Evolutionary conservation across 352 stramenopile genomes (phyloP).

Genomic region (Phytophthora uliginosa): DNA sequence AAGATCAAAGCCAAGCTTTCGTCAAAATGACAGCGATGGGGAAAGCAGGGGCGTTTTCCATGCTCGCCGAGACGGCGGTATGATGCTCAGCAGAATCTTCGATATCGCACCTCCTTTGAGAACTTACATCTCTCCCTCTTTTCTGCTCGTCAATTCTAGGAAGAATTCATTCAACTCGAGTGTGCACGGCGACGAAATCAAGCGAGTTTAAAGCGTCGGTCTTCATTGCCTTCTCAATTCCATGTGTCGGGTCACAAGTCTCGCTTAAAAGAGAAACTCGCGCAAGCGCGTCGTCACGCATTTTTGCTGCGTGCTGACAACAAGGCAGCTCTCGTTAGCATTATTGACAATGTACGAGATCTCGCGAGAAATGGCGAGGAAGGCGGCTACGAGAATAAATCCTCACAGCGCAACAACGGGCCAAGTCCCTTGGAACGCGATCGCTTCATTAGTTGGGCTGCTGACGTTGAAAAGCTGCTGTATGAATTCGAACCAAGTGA

Average conservation of each 20-base stretch:
- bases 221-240: constrained; percentile 63
- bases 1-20: neutral
- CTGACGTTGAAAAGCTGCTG: constrained; percentile 47
- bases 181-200: constrained; percentile 62
- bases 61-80: constrained; percentile 52
- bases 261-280: constrained; percentile 54
- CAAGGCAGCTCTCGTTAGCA: constrained; percentile 46
- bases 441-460: constrained; percentile 54
- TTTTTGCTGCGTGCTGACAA: constrained; percentile 70
- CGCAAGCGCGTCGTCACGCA: constrained; percentile 55
- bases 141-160: constrained; percentile 35
- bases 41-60: constrained; percentile 38
- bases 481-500: constrained; percentile 60
- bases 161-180: constrained; percentile 70
- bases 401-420: constrained; percentile 11
- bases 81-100: neutral
- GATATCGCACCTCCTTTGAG: neutral
- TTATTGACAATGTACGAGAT: constrained; percentile 53
- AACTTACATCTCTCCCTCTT: neutral
- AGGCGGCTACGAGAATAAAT: constrained; percentile 1
- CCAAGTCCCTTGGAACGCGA: constrained; percentile 67
- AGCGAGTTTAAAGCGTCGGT: constrained; percentile 43
- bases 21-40: neutral
- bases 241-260: constrained; percentile 45
- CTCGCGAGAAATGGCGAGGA: constrained; percentile 35